phyloP scores from a whole-genome alignment of 768 basidiomycete species.

The Lyophyllum atratum region DNA sequence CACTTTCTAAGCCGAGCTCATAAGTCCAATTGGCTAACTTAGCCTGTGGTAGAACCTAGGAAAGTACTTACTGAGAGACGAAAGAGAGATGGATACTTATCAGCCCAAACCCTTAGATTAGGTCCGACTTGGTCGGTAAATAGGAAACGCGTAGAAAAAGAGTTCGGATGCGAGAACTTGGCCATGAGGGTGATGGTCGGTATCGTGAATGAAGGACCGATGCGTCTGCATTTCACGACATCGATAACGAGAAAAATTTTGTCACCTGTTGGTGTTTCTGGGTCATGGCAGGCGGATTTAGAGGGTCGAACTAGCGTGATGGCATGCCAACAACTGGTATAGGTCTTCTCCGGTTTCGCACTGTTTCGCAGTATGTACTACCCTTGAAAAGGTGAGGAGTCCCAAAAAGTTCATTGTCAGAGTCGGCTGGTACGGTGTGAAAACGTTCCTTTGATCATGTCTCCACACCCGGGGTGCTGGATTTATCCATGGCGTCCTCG shows the following conservation, averaged over 20 bases:
- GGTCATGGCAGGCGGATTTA: not conserved
- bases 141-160: too few species aligned
- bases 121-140: too few species aligned
- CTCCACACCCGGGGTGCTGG: too few species aligned
- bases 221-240: not conserved
- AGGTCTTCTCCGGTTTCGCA: not conserved
- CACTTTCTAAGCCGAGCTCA: not conserved
- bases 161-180: too few species aligned
- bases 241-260: not conserved
- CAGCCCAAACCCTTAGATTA: too few species aligned
- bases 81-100: not conserved
- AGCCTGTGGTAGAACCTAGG: not conserved
- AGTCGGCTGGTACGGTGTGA: not conserved
- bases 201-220: too few species aligned
- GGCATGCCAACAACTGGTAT: too few species aligned
- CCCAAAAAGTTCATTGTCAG: not conserved
- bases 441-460: not conserved
- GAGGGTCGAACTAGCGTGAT: too few species aligned
- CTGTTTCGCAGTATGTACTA: too few species aligned
- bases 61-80: not conserved
- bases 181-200: too few species aligned
- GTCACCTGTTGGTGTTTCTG: not conserved
- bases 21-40: not conserved
- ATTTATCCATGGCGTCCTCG: too few species aligned
- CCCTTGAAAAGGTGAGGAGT: not conserved